These are phyloP conservation scores for Penicillium psychrosexuale DNA, from an alignment of 2,329 filamentous ascomycete genomes.

Conservation along the genomic window DNA sequence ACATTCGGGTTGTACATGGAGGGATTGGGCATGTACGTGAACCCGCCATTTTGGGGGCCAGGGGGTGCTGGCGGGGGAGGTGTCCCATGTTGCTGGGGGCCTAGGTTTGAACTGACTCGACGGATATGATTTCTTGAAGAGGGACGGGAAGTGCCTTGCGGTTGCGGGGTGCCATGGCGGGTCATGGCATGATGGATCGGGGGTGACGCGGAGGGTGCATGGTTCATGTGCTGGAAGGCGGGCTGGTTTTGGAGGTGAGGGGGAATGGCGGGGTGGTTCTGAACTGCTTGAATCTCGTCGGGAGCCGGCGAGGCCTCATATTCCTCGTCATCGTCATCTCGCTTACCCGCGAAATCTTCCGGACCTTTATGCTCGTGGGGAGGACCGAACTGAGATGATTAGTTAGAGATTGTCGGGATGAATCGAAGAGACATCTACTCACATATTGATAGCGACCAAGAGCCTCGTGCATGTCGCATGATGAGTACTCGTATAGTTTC, in stretches of 20 bases:
- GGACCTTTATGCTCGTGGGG: constrained; percentile 97
- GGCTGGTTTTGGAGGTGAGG: constrained; percentile 66
- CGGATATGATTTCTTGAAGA: constrained; percentile 77
- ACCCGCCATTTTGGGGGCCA: constrained; percentile 61
- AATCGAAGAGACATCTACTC: constrained; percentile 42
- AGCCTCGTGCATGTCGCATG: constrained; percentile 86
- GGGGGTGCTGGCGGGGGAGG: constrained; percentile 58
- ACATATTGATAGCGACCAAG: constrained; percentile 88
- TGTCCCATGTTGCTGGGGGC: constrained; percentile 61
- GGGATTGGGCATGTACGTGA: constrained; percentile 80
- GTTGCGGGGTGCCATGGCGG: constrained; percentile 78
- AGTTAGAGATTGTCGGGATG: not conserved
- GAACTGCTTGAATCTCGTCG: constrained; percentile 57
- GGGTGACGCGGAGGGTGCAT: constrained; percentile 83
- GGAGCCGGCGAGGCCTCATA: constrained; percentile 70
- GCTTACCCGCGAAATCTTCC: constrained; percentile 79
- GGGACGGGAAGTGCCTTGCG: constrained; percentile 69
- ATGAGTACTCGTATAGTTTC: constrained; percentile 98
- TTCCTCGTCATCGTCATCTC: constrained; percentile 73
- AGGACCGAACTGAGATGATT: constrained; percentile 68
- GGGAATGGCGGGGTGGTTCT: constrained; percentile 60
- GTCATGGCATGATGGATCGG: constrained; percentile 76
- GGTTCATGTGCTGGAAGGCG: constrained; percentile 75
- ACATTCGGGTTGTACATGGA: constrained; percentile 75
- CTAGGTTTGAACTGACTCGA: constrained; percentile 70